A percentile compares a stretch with the other conserved stretches of the same genome.
Conservation (phyloP, 2,329 filamentous ascomycete species). For the Myriangium duriaei region DNA sequence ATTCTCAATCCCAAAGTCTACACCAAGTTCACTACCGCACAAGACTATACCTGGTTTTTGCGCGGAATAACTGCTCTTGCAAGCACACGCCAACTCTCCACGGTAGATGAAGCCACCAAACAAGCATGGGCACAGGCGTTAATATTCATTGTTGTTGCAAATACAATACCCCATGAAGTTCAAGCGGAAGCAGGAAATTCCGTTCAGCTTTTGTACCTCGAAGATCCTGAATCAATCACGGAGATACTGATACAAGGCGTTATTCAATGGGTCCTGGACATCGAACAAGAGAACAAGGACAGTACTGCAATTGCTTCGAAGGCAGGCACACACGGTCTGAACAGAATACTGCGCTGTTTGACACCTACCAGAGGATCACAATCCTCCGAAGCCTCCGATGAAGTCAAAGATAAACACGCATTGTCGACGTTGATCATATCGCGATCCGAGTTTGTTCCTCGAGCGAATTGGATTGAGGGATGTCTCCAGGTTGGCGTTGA, state of each 20-base stretch:
- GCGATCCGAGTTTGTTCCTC: conserved; percentile 63
- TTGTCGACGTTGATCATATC: conserved; percentile 66
- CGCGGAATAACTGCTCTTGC: conserved; percentile 47
- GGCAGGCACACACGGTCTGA: conserved; percentile 50
- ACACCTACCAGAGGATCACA: conserved; percentile 29
- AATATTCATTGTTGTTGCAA: conserved; percentile 62
- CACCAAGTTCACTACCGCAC: conserved; percentile 59
- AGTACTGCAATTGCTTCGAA: conserved; percentile 55
- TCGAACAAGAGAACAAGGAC: conserved; percentile 66
- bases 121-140: conserved; percentile 73
- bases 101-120: conserved; percentile 21
- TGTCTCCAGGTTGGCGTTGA: conserved; percentile 71
- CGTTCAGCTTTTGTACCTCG: conserved; percentile 53
- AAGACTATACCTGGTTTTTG: conserved; percentile 68
- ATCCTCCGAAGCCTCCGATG: conserved; percentile 29
- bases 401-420: conserved; percentile 55
- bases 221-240: conserved; percentile 46
- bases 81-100: conserved; percentile 13
- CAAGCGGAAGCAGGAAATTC: conserved; percentile 50
- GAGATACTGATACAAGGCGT: conserved; percentile 56
- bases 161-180: conserved; percentile 46
- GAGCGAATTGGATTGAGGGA: conserved; percentile 75
- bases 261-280: conserved; percentile 64
- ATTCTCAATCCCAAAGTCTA: conserved; percentile 76
- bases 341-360: conserved; percentile 48